These are phyloP conservation scores for Ochetophila trinervis DNA, from an alignment of 306 rosid genomes.

Conservation along the genomic window DNA sequence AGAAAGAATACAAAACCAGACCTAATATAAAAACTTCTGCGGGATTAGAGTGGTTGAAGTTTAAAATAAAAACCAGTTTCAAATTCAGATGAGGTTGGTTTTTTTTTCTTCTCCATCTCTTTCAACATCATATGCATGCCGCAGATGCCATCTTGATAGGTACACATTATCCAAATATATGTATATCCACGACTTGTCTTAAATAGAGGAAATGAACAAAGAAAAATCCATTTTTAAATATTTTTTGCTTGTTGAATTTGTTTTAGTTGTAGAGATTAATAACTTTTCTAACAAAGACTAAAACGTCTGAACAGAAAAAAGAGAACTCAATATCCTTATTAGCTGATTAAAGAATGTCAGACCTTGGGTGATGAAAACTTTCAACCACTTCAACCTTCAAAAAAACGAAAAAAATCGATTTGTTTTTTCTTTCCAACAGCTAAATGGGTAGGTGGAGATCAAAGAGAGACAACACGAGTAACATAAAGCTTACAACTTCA, in stretches of 20 bases:
- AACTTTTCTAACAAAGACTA: too few species aligned
- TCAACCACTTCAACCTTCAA: too few species aligned
- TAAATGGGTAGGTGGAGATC: slow-evolving; percentile 43
- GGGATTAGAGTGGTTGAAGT: slow-evolving; percentile 7
- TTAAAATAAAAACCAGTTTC: neutral
- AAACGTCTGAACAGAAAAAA: too few species aligned
- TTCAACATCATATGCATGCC: neutral
- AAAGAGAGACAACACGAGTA: slow-evolving; percentile 40
- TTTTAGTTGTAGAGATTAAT: too few species aligned
- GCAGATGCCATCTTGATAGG: slow-evolving; percentile 16
- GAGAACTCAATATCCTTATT: too few species aligned
- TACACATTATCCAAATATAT: neutral
- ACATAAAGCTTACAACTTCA: slow-evolving; percentile 32
- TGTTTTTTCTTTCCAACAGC: slow-evolving; percentile 15
- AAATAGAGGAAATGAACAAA: neutral
- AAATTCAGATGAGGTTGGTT: neutral
- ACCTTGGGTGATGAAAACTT: too few species aligned
- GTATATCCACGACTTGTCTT: neutral
- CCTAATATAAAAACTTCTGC: neutral
- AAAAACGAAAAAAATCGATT: too few species aligned
- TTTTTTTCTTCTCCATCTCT: neutral
- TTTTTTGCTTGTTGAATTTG: too few species aligned
- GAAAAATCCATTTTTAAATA: neutral
- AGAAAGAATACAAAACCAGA: neutral
- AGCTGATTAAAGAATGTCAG: too few species aligned